Evolutionary conservation across 2,329 filamentous ascomycete genomes (phyloP).

Genomic region (Mollisia scopiformis): DNA sequence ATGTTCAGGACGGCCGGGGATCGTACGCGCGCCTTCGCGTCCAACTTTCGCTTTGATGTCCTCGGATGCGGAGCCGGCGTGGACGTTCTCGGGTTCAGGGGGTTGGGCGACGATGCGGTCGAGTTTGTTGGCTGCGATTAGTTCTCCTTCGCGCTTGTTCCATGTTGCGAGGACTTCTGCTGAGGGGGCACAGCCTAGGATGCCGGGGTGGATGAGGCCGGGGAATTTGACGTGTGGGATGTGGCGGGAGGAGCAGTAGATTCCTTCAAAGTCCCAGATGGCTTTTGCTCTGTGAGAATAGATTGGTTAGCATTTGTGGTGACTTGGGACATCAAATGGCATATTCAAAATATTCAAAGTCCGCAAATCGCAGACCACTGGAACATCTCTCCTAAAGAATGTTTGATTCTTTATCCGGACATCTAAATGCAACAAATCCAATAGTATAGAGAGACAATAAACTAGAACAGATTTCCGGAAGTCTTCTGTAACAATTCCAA

Average conservation of each 20-base stretch:
- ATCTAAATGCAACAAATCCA: too few relatives aligned
- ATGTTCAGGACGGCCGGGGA: conserved; percentile 61
- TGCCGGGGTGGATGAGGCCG: conserved; percentile 88
- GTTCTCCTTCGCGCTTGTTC: conserved; percentile 81
- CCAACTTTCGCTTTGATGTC: conserved; percentile 69
- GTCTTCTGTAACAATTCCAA: background rate
- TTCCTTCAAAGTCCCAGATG: conserved; percentile 78
- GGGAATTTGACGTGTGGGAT: conserved; percentile 87
- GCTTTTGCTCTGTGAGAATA: conserved; percentile 55
- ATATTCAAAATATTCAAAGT: background rate
- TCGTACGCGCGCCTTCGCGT: conserved; percentile 79
- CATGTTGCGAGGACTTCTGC: conserved; percentile 71
- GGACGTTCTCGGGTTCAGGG: conserved; percentile 71
- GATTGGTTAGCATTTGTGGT: conserved; percentile 1
- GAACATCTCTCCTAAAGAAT: too few relatives aligned
- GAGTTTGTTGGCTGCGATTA: conserved; percentile 71
- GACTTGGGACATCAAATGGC: too few relatives aligned
- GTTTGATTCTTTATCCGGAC: too few relatives aligned
- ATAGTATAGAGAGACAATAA: too few relatives aligned
- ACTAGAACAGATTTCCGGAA: too few relatives aligned
- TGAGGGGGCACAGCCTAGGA: conserved; percentile 86
- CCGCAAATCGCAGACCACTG: too few relatives aligned
- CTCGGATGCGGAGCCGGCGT: conserved; percentile 67
- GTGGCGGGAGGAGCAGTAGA: conserved; percentile 83
- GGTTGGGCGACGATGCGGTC: conserved; percentile 76